A percentile compares a stretch with the other conserved stretches of the same genome.
These are phyloP conservation scores for Micromonas commoda DNA, from an alignment of 139 green algal species.

Conservation along the genomic window DNA sequence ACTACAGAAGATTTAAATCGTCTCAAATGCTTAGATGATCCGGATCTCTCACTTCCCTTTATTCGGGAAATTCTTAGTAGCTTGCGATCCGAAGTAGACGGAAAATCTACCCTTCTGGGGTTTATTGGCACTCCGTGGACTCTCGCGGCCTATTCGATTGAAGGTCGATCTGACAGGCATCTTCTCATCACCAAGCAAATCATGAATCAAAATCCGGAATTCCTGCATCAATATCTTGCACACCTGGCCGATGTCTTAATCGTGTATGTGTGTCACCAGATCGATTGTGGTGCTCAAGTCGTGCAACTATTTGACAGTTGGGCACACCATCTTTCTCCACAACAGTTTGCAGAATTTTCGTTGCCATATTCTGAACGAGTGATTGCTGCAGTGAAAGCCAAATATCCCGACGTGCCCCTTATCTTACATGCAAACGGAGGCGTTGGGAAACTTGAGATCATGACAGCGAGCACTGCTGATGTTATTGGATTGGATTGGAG, in stretches of 20 bases:
- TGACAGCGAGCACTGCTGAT: conserved; percentile 48
- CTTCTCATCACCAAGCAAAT: conserved; percentile 54
- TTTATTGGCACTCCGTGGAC: conserved; percentile 98
- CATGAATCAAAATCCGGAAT: conserved; percentile 27
- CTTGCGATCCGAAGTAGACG: conserved; percentile 62
- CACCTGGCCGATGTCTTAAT: conserved; percentile 79
- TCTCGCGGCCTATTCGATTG: conserved; percentile 88
- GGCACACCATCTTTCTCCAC: conserved; percentile 84
- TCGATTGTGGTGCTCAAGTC: conserved; percentile 81
- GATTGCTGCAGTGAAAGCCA: conserved; percentile 52
- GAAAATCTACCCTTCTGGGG: conserved; percentile 75
- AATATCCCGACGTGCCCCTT: conserved; percentile 77
- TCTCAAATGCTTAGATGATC: conserved; percentile 68
- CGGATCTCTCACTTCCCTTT: conserved; percentile 68
- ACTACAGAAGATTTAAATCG: conserved; percentile 56
- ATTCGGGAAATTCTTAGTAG: conserved; percentile 72
- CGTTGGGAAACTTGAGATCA: conserved; percentile 43
- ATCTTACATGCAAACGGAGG: conserved; percentile 97
- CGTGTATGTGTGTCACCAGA: conserved; percentile 86
- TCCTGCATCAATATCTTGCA: conserved; percentile 82
- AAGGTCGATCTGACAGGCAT: conserved; percentile 82
- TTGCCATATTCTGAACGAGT: conserved; percentile 86
- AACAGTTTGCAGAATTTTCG: conserved; percentile 87
- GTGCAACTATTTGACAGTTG: conserved; percentile 98
- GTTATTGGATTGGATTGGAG: conserved; percentile 91